Percentiles rank a stretch among this genome's conserved stretches.
Conservation (phyloP, 345 rosid species). For the Erysimum cheiranthoides region DNA sequence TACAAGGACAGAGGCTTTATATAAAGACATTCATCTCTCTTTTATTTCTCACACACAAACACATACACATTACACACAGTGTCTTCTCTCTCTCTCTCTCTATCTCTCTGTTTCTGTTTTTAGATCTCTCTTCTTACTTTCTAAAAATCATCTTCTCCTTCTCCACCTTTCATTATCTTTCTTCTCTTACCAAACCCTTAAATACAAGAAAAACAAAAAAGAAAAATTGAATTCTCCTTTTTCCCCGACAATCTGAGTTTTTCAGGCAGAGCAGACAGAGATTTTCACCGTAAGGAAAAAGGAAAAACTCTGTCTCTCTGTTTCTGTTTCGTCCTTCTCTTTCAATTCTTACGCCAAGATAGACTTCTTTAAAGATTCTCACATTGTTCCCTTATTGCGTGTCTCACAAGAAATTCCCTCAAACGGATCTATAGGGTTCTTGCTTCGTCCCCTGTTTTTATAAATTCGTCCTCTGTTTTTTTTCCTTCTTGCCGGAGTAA, state of each 20-base stretch:
- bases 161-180: conserved; percentile 42
- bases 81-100: conserved; percentile 37
- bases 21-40: conserved; percentile 47
- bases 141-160: conserved; percentile 39
- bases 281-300: conserved; percentile 18
- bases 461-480: neutral
- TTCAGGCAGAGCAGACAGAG: conserved; percentile 41
- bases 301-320: conserved; percentile 45
- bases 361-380: conserved; percentile 3
- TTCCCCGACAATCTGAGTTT: conserved; percentile 31
- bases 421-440: conserved; percentile 44
- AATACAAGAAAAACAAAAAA: conserved; percentile 33
- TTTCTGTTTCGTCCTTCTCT: conserved; percentile 27
- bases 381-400: conserved; percentile 30
- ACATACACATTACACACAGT: conserved; percentile 14
- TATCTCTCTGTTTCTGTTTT: conserved; percentile 22
- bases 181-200: conserved; percentile 39
- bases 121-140: conserved; percentile 27
- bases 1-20: conserved; percentile 35
- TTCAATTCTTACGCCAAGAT: conserved; percentile 14
- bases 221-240: conserved; percentile 6
- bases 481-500: neutral
- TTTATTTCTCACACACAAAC: conserved; percentile 21
- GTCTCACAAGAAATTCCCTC: conserved; percentile 23
- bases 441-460: conserved; percentile 22